Conservation (phyloP, 75 land plant genomes). For the Sequoiadendron giganteum region DNA sequence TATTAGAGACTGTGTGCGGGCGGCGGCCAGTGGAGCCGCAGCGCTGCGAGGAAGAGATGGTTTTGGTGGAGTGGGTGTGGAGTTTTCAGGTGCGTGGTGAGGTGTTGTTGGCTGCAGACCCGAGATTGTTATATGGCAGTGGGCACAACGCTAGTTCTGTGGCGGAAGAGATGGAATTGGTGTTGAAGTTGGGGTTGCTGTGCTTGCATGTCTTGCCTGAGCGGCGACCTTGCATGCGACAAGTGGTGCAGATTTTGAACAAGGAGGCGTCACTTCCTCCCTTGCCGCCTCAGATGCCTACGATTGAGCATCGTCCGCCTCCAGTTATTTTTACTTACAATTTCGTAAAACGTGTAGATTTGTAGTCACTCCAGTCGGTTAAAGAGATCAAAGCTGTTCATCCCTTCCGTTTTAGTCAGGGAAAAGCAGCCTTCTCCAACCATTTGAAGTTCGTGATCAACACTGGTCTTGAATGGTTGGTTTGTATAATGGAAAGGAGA, state of each 20-base stretch:
- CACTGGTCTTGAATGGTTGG: background rate
- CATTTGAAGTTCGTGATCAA: no score
- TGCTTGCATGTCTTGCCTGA: constrained; percentile 26
- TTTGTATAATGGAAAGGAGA: background rate
- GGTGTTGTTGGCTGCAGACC: constrained; percentile 23
- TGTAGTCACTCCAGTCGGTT: background rate
- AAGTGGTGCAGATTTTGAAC: constrained; percentile 32
- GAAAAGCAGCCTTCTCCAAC: background rate
- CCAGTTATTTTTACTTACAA: background rate
- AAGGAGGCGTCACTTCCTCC: background rate
- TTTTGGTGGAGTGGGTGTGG: constrained; percentile 33
- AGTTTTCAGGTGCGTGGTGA: background rate
- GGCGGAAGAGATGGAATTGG: constrained; percentile 19
- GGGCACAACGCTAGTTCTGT: background rate
- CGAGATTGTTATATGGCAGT: background rate
- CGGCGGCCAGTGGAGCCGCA: constrained; percentile 25
- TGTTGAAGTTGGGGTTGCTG: constrained; percentile 37
- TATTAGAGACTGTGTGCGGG: constrained; percentile 32
- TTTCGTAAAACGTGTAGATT: background rate
- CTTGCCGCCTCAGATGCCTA: background rate
- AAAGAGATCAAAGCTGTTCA: no score
- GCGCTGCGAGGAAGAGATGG: constrained; percentile 11
- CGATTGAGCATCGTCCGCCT: background rate
- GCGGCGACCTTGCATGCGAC: constrained; percentile 34
- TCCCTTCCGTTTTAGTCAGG: background rate